Base-by-base conservation (phyloP, 768 basidiomycete species). In the Boletus bicolor region DNA sequence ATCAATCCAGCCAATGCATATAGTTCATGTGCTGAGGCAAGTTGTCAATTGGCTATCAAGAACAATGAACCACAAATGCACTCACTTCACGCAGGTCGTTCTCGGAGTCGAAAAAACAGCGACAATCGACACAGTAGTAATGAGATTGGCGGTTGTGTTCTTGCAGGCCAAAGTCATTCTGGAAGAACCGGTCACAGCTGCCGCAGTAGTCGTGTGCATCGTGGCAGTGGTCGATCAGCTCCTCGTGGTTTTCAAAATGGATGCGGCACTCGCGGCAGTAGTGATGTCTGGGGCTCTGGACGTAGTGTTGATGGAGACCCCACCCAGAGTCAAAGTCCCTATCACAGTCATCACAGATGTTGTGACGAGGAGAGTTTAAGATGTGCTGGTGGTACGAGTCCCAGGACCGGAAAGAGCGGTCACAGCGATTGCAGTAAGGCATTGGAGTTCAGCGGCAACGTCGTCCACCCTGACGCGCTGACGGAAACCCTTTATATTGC, bases 261-360 rank as follows among this genome's bases (percentile, higher is more conserved):
- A 53, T 32, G 77, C 52, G 21, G 66, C 86, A 87, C n/a, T 59
- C 37, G 53, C 79, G 77, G 65, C 86, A 87, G 55, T 79, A 87
- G 39, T 65, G 11, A 51, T 86, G 85, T 0, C 14, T 26, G 7
- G 72, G 68, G 61, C 79, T 82, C 51, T 83, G 75, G 26, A 79
- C 73, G 59, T 68, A 84, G 65, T 87, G 86, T 53, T 82, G 73
- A 54, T 69, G 72, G 55, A 82, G 76, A 0, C 62, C 76, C 1
- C 0, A 3, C 58, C 58, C 58, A 0, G 78, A 64, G 0, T 60
- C 5, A 63, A 85, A 86, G 58, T 85, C 82, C 9, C 36, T 26
- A 0, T 73, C 48, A 57, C 84, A 87, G 11, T 70, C 62, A 11
- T 67, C 5, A 60, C 86, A 87, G 35, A 73, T 30, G 56, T 79